Evolutionary conservation across 495 filamentous ascomycete genomes (phyloP), one percentile per base, ranked within the genome.

Genomic region (Chaetomium fimeti): DNA sequence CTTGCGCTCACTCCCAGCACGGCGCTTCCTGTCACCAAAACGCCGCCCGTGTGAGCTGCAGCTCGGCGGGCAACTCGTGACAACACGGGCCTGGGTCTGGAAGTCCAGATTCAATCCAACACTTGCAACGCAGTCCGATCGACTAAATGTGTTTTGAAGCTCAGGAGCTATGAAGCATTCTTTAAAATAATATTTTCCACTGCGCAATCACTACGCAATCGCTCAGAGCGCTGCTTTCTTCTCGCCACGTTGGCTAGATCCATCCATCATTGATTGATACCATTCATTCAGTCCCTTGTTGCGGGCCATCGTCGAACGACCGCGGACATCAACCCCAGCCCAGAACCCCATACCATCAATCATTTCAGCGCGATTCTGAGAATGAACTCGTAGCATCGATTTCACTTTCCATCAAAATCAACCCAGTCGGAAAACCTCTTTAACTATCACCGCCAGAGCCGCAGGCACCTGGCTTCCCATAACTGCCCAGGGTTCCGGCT

Each of bases 1-100:
- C 60, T 43, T 25, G 22, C 29, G 7, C 29, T 22, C 45, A 11
- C 18, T 6, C 42, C 18, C 42, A 45, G 42, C 42, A 18, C n/a
- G 43, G 16, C 43, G 12, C 9, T 47, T 36, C 32, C 8, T 9
- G 32, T 36, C 8, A 11, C 40, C 40, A 43, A 43, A 43, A 43
- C 40, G 53, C 29, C 29, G 18, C 4, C 16, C 25, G 55, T 25
- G 29, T 18, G 48, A 27, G 48, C 47, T 43, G 43, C 20, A 36
- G 29, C 36, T 16, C 42, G 42, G 20, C 63, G 64, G 43, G 22
- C 64, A 66, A 42, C 59, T 63, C 49, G 60, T 64, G 64, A 66
- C 64, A 64, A 55, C 60, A 22, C 38, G 18, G 32, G 38, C 25
- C 45, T 57, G 22, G n/a, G 22, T 47, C 55, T 27, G 22, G 38